Conservation (phyloP, 768 basidiomycete species). For the Tricholoma terreum region DNA sequence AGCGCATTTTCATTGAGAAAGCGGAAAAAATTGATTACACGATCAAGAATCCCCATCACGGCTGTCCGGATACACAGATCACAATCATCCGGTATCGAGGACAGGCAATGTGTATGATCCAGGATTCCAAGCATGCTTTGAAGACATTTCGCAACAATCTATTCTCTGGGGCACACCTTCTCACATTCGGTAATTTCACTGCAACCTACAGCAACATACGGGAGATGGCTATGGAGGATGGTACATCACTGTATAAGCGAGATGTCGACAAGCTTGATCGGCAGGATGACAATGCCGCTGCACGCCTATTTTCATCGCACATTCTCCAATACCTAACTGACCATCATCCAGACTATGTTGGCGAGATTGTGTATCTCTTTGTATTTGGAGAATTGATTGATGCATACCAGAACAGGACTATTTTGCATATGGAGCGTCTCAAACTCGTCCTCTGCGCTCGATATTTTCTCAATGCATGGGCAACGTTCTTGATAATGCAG, state of each 20-base stretch:
- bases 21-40: too few relatives aligned
- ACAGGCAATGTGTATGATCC: constrained; percentile 17
- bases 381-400: too few relatives aligned
- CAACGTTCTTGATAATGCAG: too few relatives aligned
- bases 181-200: constrained; percentile 22
- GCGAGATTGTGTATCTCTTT: too few relatives aligned
- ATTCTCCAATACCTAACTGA: constrained; percentile 23
- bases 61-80: too few relatives aligned
- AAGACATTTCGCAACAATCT: constrained; percentile 31
- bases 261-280: too few relatives aligned
- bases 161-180: constrained; percentile 26
- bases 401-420: too few relatives aligned
- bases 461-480: constrained; percentile 32
- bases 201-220: constrained; percentile 19
- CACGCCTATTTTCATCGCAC: constrained; percentile 34
- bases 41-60: too few relatives aligned
- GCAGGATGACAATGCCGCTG: constrained; percentile 37
- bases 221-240: constrained; percentile 11
- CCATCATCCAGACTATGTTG: constrained; percentile 23
- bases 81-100: constrained; percentile 8
- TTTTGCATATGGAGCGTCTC: too few relatives aligned
- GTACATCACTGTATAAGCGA: too few relatives aligned
- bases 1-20: too few relatives aligned
- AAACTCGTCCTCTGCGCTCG: too few relatives aligned
- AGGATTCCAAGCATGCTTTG: constrained; percentile 29